Evolutionary conservation across 305 asterid species (phyloP), one percentile per base, ranked within the genome.

Genomic region (Plantago rigida): DNA sequence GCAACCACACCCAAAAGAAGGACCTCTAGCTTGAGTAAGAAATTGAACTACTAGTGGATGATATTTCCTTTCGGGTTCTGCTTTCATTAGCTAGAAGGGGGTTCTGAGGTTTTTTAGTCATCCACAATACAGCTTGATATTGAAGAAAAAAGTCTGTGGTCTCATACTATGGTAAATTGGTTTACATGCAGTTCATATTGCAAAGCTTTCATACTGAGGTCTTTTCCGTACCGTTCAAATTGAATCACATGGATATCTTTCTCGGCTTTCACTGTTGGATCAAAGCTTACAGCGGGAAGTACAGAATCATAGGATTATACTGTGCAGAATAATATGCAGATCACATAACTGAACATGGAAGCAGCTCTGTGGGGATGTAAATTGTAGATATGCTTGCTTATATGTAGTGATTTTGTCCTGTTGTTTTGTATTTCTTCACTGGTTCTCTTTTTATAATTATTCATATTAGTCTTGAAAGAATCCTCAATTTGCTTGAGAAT

Each of bases 331-430:
- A 67, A 69, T 66, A 39, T 39, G 59, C 29, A 12, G 29, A 71
- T 71, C 62, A 59, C 63, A 60, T 65, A 65, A 66, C 62, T 24
- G 64, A 57, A 51, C 64, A 60, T 17, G 59, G 19, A 53, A 49
- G 64, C 14, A 66, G 62, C 44, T 59, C 15, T 63, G 59, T 8
- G 65, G 41, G 70, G 49, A n/a, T 51, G 69, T 46, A 48, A 55
- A 63, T 48, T 68, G 73, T 66, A 73, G 77, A 63, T 66, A 74
- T 74, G 74, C 53, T 66, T 74, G 74, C 52, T 66, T 64, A 58
- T 69, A 59, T 28, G 19, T 68, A 53, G 48, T 44, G 66, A 22
- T 50, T 60, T 66, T 51, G 60, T 63, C 62, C 47, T 64, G 42
- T 42, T 70, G 56, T 67, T 24, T 64, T 47, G 26, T 57, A 15